Evolutionary conservation across 805 yeast species (phyloP), one percentile per base, ranked within the genome.

Genomic region (Lipomyces kockii): DNA sequence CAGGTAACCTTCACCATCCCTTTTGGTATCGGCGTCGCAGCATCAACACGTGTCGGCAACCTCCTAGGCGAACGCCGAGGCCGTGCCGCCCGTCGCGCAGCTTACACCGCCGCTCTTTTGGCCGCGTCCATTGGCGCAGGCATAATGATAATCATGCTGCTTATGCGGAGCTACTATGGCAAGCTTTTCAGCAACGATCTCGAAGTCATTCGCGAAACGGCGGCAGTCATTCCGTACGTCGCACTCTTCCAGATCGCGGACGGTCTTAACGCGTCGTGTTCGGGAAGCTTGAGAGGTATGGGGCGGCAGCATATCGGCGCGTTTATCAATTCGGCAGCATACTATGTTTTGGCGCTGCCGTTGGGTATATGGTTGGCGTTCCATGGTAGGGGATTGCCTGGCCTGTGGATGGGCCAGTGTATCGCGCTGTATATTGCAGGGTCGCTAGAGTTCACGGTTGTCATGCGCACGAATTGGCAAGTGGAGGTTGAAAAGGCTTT

Each of bases 301-400:
- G 97, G 94, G 0, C 79, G 87, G 58, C 97, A 91, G 76, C 84
- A 83, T 60, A 82, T 89, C 58, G 96, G 96, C 2, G 91, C 94
- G 0, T 71, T 84, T 12, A 80, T 90, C 61, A 91, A 90, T 73
- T 80, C 91, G 58, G 74, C 89, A n/a, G 84, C 88, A 0, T 91
- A 91, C 78, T 91, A 91, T 76, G 82, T 83, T 2, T 78, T 89
- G 69, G 93, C 91, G 0, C 80, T 90, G 53, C 96, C 96, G 0
- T 71, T 87, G 49, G 89, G 91, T 0, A 79, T 87, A 37, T 72
- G 83, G 20, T 78, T 90, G n/a, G 86, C 91, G 14, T 85, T 85
- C 72, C 74, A 77, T 8, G 81, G 81, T 27, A 74, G 84, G 70
- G 82, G 84, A 56, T 78, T 90, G 27, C 76, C 79, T 9, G 97